Percentiles rank a stretch among this genome's conserved stretches.
Conservation (phyloP, 2,329 filamentous ascomycete species). For the Aspergillus felis region DNA sequence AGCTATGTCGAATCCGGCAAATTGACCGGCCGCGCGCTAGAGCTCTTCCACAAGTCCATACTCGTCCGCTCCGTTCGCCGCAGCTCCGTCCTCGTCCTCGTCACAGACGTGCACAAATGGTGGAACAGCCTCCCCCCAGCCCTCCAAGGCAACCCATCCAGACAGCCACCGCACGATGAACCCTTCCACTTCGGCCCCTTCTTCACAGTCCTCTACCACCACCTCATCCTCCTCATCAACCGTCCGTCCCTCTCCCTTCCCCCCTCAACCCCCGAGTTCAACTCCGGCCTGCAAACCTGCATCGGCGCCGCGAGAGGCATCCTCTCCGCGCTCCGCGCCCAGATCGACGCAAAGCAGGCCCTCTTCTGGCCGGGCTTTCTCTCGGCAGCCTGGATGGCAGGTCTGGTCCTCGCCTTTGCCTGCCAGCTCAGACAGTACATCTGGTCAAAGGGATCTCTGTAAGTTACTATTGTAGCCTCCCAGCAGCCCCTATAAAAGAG, state of each 20-base stretch:
- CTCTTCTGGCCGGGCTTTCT: constrained; percentile 40
- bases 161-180: constrained; percentile 1
- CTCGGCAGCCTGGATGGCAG: constrained; percentile 41
- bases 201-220: constrained; percentile 41
- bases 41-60: constrained; percentile 42
- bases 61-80: constrained; percentile 37
- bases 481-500: no score
- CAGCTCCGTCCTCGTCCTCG: constrained; percentile 34
- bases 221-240: constrained; percentile 38
- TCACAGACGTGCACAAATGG: constrained; percentile 42
- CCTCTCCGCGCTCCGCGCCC: constrained; percentile 32
- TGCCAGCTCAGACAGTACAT: constrained; percentile 40
- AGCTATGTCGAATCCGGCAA: constrained; percentile 40
- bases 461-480: no score
- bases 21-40: constrained; percentile 37
- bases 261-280: constrained; percentile 37
- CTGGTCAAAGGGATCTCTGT: constrained; percentile 30
- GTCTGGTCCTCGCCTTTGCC: constrained; percentile 39
- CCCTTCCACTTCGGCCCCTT: constrained; percentile 35
- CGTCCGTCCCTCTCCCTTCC: constrained; percentile 38
- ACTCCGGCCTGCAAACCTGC: constrained; percentile 39
- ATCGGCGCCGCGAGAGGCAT: constrained; percentile 39
- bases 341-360: constrained; percentile 29
- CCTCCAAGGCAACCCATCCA: constrained; percentile 18
- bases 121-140: constrained; percentile 37